phyloP scores from a whole-genome alignment of 371 early-diverging fungal genomes.

The Blastocladiella emersonii region DNA sequence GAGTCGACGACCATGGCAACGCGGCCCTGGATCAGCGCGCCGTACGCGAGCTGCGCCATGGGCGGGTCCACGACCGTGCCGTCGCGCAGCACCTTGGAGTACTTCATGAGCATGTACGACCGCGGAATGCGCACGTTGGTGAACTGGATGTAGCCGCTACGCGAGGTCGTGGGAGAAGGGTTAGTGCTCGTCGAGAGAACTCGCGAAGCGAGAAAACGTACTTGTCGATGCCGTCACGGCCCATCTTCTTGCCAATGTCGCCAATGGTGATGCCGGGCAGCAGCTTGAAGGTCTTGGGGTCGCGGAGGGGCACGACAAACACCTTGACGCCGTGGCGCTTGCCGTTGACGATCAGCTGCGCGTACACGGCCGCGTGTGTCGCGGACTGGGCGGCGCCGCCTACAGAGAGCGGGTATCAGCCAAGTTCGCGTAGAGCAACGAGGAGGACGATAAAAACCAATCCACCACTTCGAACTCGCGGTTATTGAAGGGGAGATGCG shows the following conservation, averaged over 20 bases:
- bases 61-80: conserved; percentile 28
- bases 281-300: conserved; percentile 36
- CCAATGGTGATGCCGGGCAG: conserved; percentile 53
- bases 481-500: too few relatives aligned
- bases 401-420: too few relatives aligned
- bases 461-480: conserved; percentile 86
- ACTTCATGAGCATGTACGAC: conserved; percentile 77
- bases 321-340: conserved; percentile 66
- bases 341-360: conserved; percentile 60
- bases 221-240: conserved; percentile 5
- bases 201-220: not conserved
- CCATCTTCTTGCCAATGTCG: conserved; percentile 54
- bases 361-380: conserved; percentile 66
- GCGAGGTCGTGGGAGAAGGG: too few relatives aligned
- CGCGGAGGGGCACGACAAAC: conserved; percentile 57
- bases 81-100: conserved; percentile 72
- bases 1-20: conserved; percentile 82
- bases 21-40: conserved; percentile 74
- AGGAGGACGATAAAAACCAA: too few relatives aligned
- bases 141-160: conserved; percentile 74
- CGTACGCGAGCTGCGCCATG: conserved; percentile 64
- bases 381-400: conserved; percentile 77
- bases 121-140: conserved; percentile 66
- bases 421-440: too few relatives aligned
- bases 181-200: conserved; percentile 19